Evolutionary conservation across 31 red algal species (phyloP).

Genomic region (Endocladia muricata): DNA sequence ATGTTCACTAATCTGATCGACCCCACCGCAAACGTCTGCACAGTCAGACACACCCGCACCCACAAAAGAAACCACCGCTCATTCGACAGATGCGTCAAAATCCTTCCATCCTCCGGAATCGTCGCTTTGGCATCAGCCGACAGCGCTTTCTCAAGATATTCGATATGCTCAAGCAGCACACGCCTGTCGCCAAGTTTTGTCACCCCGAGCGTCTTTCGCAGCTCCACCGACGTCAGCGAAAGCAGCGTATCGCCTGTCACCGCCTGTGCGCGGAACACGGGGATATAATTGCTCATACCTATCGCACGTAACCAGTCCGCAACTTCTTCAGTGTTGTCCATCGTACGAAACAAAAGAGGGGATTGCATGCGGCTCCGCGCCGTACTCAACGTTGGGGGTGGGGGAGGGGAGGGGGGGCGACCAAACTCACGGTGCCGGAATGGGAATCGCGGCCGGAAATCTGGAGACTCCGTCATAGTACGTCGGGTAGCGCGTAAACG

Average conservation of each 20-base stretch:
- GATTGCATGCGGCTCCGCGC: too few species aligned
- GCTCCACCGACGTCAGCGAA: constrained; percentile 38
- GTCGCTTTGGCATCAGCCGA: background rate
- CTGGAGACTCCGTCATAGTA: too few species aligned
- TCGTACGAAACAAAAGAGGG: constrained; percentile 31
- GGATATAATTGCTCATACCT: constrained; percentile 29
- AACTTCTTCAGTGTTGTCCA: constrained; percentile 51
- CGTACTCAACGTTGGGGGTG: too few species aligned
- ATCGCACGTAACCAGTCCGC: constrained; percentile 26
- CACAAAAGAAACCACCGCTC: constrained; percentile 44
- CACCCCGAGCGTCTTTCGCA: constrained; percentile 55
- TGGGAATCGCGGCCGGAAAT: too few species aligned
- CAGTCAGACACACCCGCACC: constrained; percentile 26
- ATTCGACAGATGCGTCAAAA: constrained; percentile 65
- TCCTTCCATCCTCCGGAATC: constrained; percentile 62
- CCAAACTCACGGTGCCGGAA: too few species aligned
- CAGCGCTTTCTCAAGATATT: constrained; percentile 26
- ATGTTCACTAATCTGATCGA: constrained; percentile 28
- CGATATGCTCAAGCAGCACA: constrained; percentile 35
- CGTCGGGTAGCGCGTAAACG: too few species aligned
- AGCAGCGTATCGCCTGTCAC: constrained; percentile 39
- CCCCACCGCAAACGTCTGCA: constrained; percentile 38
- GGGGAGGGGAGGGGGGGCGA: too few species aligned
- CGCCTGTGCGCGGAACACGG: constrained; percentile 46
- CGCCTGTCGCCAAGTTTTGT: constrained; percentile 41